Conservation (phyloP, 2,329 filamentous ascomycete species). For the Exophiala lecanii-corni region DNA sequence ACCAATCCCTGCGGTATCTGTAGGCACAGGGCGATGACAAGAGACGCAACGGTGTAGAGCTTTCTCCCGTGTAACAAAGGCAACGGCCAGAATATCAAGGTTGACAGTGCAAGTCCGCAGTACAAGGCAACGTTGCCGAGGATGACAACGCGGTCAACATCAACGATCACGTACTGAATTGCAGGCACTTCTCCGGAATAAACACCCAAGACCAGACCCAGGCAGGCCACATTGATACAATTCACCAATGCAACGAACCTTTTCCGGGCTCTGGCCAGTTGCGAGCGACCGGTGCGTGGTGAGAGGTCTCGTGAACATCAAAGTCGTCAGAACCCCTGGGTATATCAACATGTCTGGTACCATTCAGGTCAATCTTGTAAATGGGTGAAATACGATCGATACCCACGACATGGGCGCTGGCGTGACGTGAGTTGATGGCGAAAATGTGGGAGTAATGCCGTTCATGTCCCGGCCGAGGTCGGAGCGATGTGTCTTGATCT, state of each 20-base stretch:
- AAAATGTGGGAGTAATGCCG: constrained; percentile 23
- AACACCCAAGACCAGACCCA: constrained; percentile 68
- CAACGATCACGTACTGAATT: constrained; percentile 71
- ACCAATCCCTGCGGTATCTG: constrained; percentile 71
- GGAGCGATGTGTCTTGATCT: background rate
- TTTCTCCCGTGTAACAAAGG: constrained; percentile 68
- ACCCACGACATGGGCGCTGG: constrained; percentile 15
- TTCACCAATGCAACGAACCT: constrained; percentile 63
- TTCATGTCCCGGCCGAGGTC: constrained; percentile 16
- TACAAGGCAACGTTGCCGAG: constrained; percentile 72
- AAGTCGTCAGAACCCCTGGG: constrained; percentile 33
- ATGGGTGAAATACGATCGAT: background rate
- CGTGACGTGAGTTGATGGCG: constrained; percentile 18
- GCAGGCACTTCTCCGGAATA: constrained; percentile 75
- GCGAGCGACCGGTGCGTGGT: constrained; percentile 62
- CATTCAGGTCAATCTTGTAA: constrained; percentile 21
- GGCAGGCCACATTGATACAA: constrained; percentile 66
- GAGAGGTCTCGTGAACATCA: constrained; percentile 36
- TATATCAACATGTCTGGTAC: constrained; percentile 23
- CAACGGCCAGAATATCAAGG: constrained; percentile 67
- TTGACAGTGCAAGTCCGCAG: constrained; percentile 64
- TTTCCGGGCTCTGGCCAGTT: constrained; percentile 67
- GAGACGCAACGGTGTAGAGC: constrained; percentile 66
- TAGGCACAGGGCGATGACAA: constrained; percentile 66
- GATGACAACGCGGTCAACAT: constrained; percentile 62